Evolutionary conservation across 1,284 basidiomycete species (phyloP).

Genomic region (Heterobasidion occidentale): DNA sequence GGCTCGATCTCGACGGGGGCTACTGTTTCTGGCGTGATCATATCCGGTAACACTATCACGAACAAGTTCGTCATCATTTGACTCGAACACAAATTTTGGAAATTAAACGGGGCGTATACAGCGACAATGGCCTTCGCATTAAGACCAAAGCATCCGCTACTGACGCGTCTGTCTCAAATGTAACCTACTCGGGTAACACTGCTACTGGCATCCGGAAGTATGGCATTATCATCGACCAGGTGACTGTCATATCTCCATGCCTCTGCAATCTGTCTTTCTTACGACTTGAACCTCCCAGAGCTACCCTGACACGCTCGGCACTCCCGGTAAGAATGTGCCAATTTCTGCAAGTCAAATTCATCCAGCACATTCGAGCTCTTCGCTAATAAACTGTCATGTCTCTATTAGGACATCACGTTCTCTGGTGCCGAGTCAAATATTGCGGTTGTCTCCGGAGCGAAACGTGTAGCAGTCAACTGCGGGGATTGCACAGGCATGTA

Average conservation of each 20-base stretch:
- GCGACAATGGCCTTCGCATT: conserved; percentile 34
- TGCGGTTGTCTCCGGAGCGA: conserved; percentile 18
- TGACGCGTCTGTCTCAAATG: conserved; percentile 23
- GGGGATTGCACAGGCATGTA: conserved; percentile 22
- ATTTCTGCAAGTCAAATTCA: background rate
- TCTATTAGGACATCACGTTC: conserved; percentile 21
- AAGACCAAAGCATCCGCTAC: conserved; percentile 29
- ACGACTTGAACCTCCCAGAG: conserved; percentile 14
- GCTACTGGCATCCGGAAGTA: conserved; percentile 21
- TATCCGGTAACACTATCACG: conserved; percentile 36
- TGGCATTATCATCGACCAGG: conserved; percentile 31
- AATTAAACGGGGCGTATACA: conserved; percentile 3
- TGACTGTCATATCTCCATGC: conserved; percentile 1
- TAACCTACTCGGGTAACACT: conserved; percentile 28
- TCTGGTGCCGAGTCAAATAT: conserved; percentile 18
- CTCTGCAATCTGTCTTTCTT: background rate
- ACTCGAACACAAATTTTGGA: background rate
- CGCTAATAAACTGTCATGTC: background rate
- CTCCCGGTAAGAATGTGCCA: conserved; percentile 25
- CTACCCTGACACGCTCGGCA: conserved; percentile 28
- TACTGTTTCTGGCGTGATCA: conserved; percentile 37
- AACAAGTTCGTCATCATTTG: conserved; percentile 15
- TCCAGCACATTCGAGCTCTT: background rate
- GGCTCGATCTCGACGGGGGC: conserved; percentile 43
- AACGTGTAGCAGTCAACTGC: conserved; percentile 25